These are phyloP conservation scores for Apiospora kogelbergensis DNA, from an alignment of 2,329 filamentous ascomycete genomes.

Conservation along the genomic window DNA sequence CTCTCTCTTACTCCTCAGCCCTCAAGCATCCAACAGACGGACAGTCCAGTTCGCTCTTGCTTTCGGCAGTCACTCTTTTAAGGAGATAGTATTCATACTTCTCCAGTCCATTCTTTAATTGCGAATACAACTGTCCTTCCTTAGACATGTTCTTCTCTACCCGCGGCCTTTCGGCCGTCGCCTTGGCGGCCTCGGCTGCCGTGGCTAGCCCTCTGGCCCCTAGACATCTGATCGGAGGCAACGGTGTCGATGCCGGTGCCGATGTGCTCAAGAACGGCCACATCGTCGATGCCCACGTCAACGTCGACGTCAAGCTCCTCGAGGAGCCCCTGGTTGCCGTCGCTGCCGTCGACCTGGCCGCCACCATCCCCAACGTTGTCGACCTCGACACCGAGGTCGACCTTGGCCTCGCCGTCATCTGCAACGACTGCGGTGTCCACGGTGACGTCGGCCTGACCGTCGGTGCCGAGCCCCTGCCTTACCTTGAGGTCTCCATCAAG, in stretches of 20 bases:
- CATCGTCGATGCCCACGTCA: constrained; percentile 23
- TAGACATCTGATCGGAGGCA: background rate
- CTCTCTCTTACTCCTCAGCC: constrained; percentile 1
- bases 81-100: constrained; percentile 21
- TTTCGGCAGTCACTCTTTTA: constrained; percentile 25
- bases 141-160: constrained; percentile 30
- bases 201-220: constrained; percentile 21
- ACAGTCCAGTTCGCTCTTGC: constrained; percentile 16
- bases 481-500: constrained; percentile 46
- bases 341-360: constrained; percentile 18
- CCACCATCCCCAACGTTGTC: background rate
- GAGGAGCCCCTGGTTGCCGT: constrained; percentile 35
- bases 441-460: constrained; percentile 47
- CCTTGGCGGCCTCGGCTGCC: constrained; percentile 29
- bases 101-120: constrained; percentile 34
- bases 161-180: constrained; percentile 29
- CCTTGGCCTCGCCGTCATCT: constrained; percentile 36
- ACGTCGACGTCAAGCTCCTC: constrained; percentile 21
- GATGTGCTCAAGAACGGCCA: constrained; percentile 8
- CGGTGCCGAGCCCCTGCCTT: constrained; percentile 39
- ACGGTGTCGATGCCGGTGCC: background rate
- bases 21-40: constrained; percentile 4
- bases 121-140: constrained; percentile 17
- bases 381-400: background rate
- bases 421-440: constrained; percentile 49